Conservation (phyloP, 306 rosid genomes). For the Cyamopsis tetragonoloba region DNA sequence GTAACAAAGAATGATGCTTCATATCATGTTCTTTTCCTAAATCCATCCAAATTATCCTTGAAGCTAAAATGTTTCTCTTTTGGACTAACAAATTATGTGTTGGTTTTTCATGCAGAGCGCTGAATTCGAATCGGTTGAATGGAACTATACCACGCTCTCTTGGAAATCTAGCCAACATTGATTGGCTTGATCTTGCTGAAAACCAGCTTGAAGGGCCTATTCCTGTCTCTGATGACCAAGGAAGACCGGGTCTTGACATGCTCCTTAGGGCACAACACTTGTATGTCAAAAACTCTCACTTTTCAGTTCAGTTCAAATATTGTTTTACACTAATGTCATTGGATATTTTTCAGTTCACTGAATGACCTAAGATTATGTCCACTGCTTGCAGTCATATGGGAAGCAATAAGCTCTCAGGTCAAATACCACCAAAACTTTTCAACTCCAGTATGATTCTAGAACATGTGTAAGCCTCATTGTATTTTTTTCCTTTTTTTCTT, state of each 20-base stretch:
- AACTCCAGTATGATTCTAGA: slow-evolving; percentile 37
- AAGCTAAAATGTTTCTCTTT: slow-evolving; percentile 6
- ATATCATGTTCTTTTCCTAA: not conserved
- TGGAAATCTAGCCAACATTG: slow-evolving; percentile 42
- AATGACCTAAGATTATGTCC: slow-evolving; percentile 24
- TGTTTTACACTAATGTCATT: not conserved
- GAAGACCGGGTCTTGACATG: slow-evolving; percentile 43
- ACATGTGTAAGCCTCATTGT: slow-evolving; percentile 56
- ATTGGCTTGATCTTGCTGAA: slow-evolving; percentile 51
- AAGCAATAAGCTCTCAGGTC: slow-evolving; percentile 39
- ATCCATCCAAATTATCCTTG: not conserved
- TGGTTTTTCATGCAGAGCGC: slow-evolving; percentile 39
- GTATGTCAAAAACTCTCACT: slow-evolving; percentile 36
- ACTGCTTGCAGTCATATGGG: slow-evolving; percentile 57
- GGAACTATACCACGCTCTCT: slow-evolving; percentile 45
- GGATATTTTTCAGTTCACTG: slow-evolving; percentile 11
- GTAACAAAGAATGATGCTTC: not conserved
- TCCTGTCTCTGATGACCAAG: slow-evolving; percentile 38
- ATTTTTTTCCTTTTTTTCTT: slow-evolving; percentile 5
- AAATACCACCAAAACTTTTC: slow-evolving; percentile 47
- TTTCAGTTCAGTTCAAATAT: slow-evolving; percentile 11
- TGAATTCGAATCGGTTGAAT: slow-evolving; percentile 36
- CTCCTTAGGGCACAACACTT: slow-evolving; percentile 40
- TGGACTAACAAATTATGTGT: slow-evolving; percentile 4
- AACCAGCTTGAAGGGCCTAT: slow-evolving; percentile 44